Base-by-base conservation (phyloP, 2,329 filamentous ascomycete species). In the Apiospora hydei region DNA sequence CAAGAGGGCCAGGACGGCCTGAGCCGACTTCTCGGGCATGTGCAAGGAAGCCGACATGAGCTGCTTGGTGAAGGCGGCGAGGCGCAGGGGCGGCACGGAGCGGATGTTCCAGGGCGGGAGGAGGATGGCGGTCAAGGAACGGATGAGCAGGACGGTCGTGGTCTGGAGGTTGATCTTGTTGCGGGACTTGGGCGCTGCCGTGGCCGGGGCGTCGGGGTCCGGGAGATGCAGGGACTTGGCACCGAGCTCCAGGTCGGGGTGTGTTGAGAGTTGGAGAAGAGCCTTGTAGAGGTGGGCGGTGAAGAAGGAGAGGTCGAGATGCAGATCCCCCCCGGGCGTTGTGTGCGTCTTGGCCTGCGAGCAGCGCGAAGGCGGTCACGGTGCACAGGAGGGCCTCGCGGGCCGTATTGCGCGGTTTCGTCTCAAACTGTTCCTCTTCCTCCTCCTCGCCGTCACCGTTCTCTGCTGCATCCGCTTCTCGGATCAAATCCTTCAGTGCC, bases 61-160 rank as follows among this genome's bases (percentile, higher is more conserved):
- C 78, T 97, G 94, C 85, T 99, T 99, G 14, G 93, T 90, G 83
- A 98, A 99, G 14, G 95, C 94, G 16, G 94, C 96, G n/a, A 98
- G 88, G 21, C 95, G 91, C 26, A 95, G 83, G 0, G 95, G 95
- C 0, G 96, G 94, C 2, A 95, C 88, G 72, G 92, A 88, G 79
- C 93, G 89, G 77, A 94, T 86, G 81, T 93, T 89, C 83, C 92
- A 90, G 67, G 90, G 85, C 0, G 96, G 94, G 0, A 97, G 87
- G 26, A 99, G 90, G 44, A 95, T 90, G 2, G 93, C 92, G 7
- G 94, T 93, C 7, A 99, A 87, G 69, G 94, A 96, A 75, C 95
- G 93, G 73, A 98, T 89, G 70, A 99, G 90, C 38, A 99, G 91
- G 24, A 98, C 95, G 2, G 95, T 96, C 0, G 95, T 98, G 0